These are phyloP conservation scores for Apiotrichum mycotoxinovorans DNA, from an alignment of 1,284 basidiomycete genomes.

Conservation along the genomic window DNA sequence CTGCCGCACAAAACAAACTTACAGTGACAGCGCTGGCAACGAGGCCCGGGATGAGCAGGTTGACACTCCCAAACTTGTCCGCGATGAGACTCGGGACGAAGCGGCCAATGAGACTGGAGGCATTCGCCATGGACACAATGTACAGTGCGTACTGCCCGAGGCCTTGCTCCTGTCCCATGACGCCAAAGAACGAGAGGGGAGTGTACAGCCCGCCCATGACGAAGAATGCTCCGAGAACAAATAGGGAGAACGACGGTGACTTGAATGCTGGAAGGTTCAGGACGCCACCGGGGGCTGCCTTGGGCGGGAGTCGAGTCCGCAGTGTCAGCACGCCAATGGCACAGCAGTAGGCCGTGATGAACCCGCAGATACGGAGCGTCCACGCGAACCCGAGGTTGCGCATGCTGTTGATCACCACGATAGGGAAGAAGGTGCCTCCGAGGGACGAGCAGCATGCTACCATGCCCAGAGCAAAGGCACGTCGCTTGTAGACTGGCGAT, in stretches of 20 bases:
- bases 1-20: too few species aligned
- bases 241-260: constrained; percentile 8
- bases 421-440: constrained; percentile 54
- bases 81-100: constrained; percentile 19
- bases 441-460: constrained; percentile 22
- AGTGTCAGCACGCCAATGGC: constrained; percentile 14
- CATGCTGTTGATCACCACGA: constrained; percentile 45
- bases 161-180: constrained; percentile 12
- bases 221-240: constrained; percentile 14
- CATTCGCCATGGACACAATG: constrained; percentile 25
- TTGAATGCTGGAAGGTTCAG: constrained; percentile 21
- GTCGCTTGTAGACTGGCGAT: constrained; percentile 13
- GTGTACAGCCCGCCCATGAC: constrained; percentile 22
- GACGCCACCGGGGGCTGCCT: constrained; percentile 20
- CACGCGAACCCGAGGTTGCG: constrained; percentile 18
- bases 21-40: constrained; percentile 11
- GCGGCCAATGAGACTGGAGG: constrained; percentile 19
- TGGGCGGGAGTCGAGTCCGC: constrained; percentile 22
- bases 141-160: constrained; percentile 21
- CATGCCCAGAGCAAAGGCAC: constrained; percentile 27
- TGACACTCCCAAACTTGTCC: constrained; percentile 21
- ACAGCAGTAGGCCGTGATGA: constrained; percentile 18
- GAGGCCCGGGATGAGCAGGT: constrained; percentile 22
- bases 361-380: constrained; percentile 30
- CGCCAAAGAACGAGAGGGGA: constrained; percentile 22